phyloP scores from a whole-genome alignment of 441 rosid species.

The Monsonia emarginata region DNA sequence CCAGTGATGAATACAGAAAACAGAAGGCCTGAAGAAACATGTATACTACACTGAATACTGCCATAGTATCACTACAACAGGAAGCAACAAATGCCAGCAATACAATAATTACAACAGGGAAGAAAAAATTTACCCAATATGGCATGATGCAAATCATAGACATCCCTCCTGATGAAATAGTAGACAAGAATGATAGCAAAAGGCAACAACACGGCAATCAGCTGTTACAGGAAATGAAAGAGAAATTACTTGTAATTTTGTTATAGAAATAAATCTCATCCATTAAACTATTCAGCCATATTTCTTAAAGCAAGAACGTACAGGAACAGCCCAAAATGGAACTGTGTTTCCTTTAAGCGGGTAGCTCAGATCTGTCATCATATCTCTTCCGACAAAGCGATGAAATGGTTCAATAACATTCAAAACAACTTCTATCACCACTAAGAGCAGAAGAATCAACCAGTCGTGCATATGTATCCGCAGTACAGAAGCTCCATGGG shows the following conservation, averaged over 20 bases:
- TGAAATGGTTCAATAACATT: conserved; percentile 57
- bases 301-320: conserved; percentile 24
- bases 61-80: background rate
- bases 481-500: conserved; percentile 58
- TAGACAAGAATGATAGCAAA: conserved; percentile 40
- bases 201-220: conserved; percentile 56
- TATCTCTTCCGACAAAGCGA: conserved; percentile 80
- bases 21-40: conserved; percentile 41
- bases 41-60: background rate
- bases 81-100: background rate
- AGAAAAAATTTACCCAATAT: conserved; percentile 35
- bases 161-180: conserved; percentile 58
- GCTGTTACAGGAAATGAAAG: conserved; percentile 24
- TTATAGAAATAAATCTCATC: background rate
- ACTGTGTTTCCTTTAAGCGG: conserved; percentile 66
- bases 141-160: conserved; percentile 85
- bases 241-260: background rate
- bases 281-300: background rate
- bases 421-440: conserved; percentile 35
- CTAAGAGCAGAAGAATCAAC: conserved; percentile 57
- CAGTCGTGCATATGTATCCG: conserved; percentile 67
- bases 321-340: conserved; percentile 79
- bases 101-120: background rate
- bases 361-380: conserved; percentile 80
- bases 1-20: conserved; percentile 59